Percentiles rank a stretch among this genome's conserved stretches.
These are phyloP conservation scores for Solanum verrucosum DNA, from an alignment of 257 asterid genomes.

Conservation along the genomic window DNA sequence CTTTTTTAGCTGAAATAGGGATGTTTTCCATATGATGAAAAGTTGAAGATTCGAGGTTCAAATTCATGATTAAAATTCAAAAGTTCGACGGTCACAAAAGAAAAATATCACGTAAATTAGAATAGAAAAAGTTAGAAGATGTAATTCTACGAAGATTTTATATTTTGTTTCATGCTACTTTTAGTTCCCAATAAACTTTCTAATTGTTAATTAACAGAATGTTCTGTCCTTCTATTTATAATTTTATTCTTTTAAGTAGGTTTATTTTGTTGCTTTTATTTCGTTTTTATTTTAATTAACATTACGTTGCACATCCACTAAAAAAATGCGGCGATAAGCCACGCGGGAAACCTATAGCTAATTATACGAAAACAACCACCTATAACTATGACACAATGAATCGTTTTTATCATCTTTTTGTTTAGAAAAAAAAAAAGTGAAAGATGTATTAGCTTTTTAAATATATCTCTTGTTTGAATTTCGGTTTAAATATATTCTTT, in stretches of 20 bases:
- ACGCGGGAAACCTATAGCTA: too few relatives aligned
- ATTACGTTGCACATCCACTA: background rate
- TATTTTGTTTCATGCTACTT: background rate
- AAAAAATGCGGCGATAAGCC: too few relatives aligned
- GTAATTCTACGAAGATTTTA: background rate
- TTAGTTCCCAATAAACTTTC: background rate
- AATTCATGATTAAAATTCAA: background rate
- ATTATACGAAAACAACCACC: too few relatives aligned
- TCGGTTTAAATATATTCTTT: accelerated
- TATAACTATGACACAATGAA: too few relatives aligned
- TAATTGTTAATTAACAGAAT: background rate
- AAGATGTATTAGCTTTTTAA: too few relatives aligned
- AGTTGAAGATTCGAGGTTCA: background rate
- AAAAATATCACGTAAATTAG: too few relatives aligned
- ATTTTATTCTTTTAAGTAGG: background rate
- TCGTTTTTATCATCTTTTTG: too few relatives aligned
- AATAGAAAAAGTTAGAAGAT: background rate
- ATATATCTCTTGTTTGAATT: too few relatives aligned
- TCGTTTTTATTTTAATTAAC: background rate
- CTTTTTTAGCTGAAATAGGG: background rate
- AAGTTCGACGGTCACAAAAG: background rate
- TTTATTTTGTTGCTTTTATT: background rate
- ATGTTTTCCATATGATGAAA: background rate
- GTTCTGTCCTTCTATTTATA: background rate
- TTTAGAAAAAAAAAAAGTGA: too few relatives aligned